Percentiles rank a stretch among this genome's conserved stretches.
These are phyloP conservation scores for Stevia rebaudiana DNA, from an alignment of 140 eudicot genomes.

Conservation along the genomic window DNA sequence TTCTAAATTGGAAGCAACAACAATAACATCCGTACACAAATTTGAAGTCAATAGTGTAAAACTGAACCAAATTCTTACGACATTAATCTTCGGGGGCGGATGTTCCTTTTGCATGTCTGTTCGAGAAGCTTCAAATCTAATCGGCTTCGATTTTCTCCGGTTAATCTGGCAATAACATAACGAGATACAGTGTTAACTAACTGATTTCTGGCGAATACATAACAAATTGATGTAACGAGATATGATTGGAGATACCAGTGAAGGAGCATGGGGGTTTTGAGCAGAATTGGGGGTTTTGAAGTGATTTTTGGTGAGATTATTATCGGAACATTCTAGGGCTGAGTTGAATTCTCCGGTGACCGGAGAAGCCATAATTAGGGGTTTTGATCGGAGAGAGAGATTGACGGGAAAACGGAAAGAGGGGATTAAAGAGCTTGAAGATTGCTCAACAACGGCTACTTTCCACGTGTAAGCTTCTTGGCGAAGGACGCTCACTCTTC, in stretches of 20 bases:
- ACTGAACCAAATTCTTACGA: slow-evolving; percentile 15
- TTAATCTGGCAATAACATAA: slow-evolving; percentile 6
- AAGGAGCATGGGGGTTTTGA: background rate
- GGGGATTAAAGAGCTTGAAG: background rate
- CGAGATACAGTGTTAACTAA: background rate
- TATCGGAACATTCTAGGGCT: slow-evolving; percentile 7
- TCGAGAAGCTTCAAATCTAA: background rate
- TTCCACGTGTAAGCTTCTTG: slow-evolving; percentile 4
- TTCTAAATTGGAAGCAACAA: background rate
- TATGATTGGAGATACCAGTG: slow-evolving; percentile 10
- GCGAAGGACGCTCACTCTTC: too few relatives aligned
- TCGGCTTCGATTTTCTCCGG: slow-evolving; percentile 8
- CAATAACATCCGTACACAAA: background rate
- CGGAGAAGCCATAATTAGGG: slow-evolving; percentile 19
- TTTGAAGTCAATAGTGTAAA: too few relatives aligned
- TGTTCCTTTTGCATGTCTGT: background rate
- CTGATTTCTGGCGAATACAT: background rate
- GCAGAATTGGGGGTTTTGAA: background rate
- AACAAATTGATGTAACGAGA: slow-evolving; percentile 7
- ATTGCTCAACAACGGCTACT: background rate
- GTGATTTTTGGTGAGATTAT: background rate
- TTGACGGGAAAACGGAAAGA: background rate
- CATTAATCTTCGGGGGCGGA: background rate
- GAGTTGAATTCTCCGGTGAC: slow-evolving; percentile 21
- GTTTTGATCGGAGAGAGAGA: slow-evolving; percentile 1